phyloP scores from a whole-genome alignment of 2,329 filamentous ascomycete species.

The Scedosporium aurantiacum region DNA sequence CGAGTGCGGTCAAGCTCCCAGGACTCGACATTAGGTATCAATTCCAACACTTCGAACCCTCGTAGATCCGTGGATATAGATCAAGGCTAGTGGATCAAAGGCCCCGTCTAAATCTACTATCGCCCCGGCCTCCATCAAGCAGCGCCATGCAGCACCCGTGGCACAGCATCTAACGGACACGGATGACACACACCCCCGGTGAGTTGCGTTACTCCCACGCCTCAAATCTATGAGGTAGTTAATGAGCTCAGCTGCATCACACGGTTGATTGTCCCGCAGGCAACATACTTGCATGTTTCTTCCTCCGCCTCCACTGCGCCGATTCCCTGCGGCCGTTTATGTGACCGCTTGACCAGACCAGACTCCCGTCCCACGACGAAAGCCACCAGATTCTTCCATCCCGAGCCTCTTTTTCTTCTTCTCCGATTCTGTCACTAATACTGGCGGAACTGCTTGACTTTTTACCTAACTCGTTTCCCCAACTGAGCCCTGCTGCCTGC shows the following conservation, averaged over 20 bases:
- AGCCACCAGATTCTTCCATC: not conserved
- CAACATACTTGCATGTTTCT: not conserved
- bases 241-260: not conserved
- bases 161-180: not conserved
- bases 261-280: not conserved
- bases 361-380: not conserved
- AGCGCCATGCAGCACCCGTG: not conserved
- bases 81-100: no score
- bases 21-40: no score
- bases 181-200: not conserved
- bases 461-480: no score
- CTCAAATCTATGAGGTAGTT: not conserved
- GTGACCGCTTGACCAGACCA: not conserved
- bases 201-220: not conserved
- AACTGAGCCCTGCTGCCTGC: no score
- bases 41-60: no score
- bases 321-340: conserved; percentile 1
- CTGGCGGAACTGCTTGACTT: no score
- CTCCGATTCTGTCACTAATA: no score
- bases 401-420: no score
- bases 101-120: not conserved
- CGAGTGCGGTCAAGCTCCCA: no score
- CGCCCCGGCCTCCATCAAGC: not conserved
- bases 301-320: not conserved
- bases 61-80: no score